Base-by-base conservation (phyloP, 2,329 filamentous ascomycete species). In the Phaeosphaeria sp. region DNA sequence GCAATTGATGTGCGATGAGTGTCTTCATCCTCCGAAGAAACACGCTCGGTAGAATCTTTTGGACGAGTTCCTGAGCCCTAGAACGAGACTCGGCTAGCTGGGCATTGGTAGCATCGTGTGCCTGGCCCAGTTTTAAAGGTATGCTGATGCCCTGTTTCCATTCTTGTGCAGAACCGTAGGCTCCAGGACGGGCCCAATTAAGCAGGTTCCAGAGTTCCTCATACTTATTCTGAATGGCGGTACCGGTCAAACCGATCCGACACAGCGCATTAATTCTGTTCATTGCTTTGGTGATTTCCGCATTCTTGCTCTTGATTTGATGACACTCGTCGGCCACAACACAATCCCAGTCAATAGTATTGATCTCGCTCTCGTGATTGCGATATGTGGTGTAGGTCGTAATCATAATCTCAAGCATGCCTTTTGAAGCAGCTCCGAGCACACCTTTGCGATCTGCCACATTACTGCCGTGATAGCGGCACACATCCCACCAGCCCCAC, bases 161-260 rank as follows among this genome's bases (percentile, higher is more conserved):
- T 43, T 91, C 90, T 5, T 85, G 80, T 10, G 90, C 78, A 0
- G 87, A 85, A 0, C 88, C 87, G 62, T 90, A 84, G 41, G 77
- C 79, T 0, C 93, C 94, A 0, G 95, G 95, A 66, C 96, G 95
- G 0, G 93, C 93, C 95, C 95, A 99, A 73, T 99, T 96, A 2
- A 99, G 82, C 0, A 99, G 82, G 0, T 93, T 96, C 94, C 94
- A 99, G 0, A 99, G 84, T 75, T 99, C 95, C 72, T 97, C 92
- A 74, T 99, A 99, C 65, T 92, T 95, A 77, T 99, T 99, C 73
- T 99, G 95, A 46, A 99, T 97, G 0, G 94, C 94, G 0, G 95
- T 99, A 1, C 95, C 95, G 0, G 93, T 98, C 9, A 99, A 82
- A 0, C 95, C 95, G 59, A 99, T 93, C 33, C 95, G 87, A 72